Evolutionary conservation across 345 rosid species (phyloP), one percentile per base, ranked within the genome.

Genomic region (Melastoma malabathricum): DNA sequence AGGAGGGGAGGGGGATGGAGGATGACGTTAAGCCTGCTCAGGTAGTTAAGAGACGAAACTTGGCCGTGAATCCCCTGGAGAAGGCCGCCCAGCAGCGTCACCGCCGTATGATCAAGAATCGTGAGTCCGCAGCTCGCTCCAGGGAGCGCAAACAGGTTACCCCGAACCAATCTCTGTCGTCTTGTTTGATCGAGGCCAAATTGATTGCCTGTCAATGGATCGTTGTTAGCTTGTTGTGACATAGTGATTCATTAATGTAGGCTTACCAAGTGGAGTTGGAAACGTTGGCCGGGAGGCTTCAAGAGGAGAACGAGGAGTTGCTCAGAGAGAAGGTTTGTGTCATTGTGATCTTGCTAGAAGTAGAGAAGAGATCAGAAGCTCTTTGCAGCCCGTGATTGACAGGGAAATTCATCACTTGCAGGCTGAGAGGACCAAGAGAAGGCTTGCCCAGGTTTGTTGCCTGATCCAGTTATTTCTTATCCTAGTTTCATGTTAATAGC

Each of bases 41-140:
- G 81, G 60, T 80, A 57, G 86, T 82, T 66, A 83, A 80, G 78
- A 83, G 96, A 67, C 81, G 79, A 66, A 71, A 77, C 72, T 55
- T 71, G 22, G 58, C 73, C 59, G 60, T 82, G 75, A 95, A 87
- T 62, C 84, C 84, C 1, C 43, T 84, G 69, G 98, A 92, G 56
- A 87, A 76, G 72, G 94, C 80, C 0, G 83, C 88, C 6, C 88
- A 83, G 64, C 97, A 92, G 64, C 79, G 98, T 59, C 98, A 92
- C 62, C 75, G 73, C 69, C 79, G 98, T 79, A 92, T 87, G 98
- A 92, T 92, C 29, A 92, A 92, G 90, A 92, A 92, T 51, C 70
- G 98, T 51, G 98, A 92, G 64, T 87, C 95, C 5, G 98, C 98
- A 0, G 98, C 98, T 4, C 64, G 97, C 69, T 92, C 98, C 5